These are phyloP conservation scores for Backusella liffmaniae DNA, from an alignment of 192 early-diverging fungal species.

Conservation along the genomic window DNA sequence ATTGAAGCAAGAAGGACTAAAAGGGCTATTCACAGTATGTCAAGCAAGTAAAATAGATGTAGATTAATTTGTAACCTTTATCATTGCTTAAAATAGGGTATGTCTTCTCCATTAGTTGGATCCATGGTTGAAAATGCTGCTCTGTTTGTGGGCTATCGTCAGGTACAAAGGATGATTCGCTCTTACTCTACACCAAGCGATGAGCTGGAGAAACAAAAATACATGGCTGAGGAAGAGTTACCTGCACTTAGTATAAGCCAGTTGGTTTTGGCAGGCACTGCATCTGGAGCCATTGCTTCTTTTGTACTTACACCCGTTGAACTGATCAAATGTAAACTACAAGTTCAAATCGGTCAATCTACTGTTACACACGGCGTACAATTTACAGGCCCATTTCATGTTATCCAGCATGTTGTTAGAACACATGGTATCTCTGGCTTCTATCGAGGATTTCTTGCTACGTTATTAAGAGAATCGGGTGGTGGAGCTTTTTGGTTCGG, in stretches of 20 bases:
- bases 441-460: slow-evolving; percentile 80
- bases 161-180: slow-evolving; percentile 75
- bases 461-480: slow-evolving; percentile 83
- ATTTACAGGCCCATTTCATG: slow-evolving; percentile 47
- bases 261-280: slow-evolving; percentile 75
- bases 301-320: slow-evolving; percentile 94
- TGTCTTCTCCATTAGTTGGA: slow-evolving; percentile 88
- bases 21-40: slow-evolving; percentile 85
- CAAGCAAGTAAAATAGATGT: not conserved
- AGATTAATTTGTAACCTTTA: not conserved
- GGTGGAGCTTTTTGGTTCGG: slow-evolving; percentile 99
- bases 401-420: slow-evolving; percentile 43
- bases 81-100: slow-evolving; percentile 53
- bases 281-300: slow-evolving; percentile 85
- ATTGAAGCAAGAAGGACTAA: slow-evolving; percentile 72
- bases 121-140: slow-evolving; percentile 95
- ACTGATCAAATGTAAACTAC: slow-evolving; percentile 95
- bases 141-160: slow-evolving; percentile 87
- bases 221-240: slow-evolving; percentile 22
- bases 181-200: slow-evolving; percentile 29
- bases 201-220: not conserved
- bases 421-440: slow-evolving; percentile 59
- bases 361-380: slow-evolving; percentile 25
- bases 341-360: slow-evolving; percentile 74
- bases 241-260: slow-evolving; percentile 61